These are phyloP conservation scores for Trametes polyzona DNA, from an alignment of 1,284 basidiomycete genomes.

Conservation along the genomic window DNA sequence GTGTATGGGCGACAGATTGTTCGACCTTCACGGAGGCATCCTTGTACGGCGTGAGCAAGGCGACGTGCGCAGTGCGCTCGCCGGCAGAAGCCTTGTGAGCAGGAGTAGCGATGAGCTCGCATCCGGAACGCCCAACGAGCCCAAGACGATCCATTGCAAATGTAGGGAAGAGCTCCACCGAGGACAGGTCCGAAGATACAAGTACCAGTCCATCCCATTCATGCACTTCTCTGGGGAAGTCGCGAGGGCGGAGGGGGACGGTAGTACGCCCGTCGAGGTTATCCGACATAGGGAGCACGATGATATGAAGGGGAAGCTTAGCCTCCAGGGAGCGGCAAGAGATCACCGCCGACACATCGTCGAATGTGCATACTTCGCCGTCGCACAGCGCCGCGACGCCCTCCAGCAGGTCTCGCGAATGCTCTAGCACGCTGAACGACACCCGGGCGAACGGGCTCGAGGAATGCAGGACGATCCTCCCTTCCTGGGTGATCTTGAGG, in stretches of 20 bases:
- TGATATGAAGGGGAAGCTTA: constrained; percentile 11
- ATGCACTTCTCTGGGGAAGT: neutral
- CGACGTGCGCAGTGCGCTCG: neutral
- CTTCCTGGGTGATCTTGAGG: constrained; percentile 16
- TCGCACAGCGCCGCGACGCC: constrained; percentile 7
- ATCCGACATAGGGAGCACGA: constrained; percentile 17
- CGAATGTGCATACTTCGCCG: constrained; percentile 8
- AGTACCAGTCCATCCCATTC: constrained; percentile 12
- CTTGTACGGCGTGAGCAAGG: constrained; percentile 11
- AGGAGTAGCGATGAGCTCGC: constrained; percentile 11
- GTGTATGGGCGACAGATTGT: neutral
- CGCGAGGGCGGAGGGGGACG: constrained; percentile 1
- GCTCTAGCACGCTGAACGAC: constrained; percentile 11
- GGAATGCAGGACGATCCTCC: constrained; percentile 17
- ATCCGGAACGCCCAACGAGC: constrained; percentile 1
- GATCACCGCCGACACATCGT: constrained; percentile 3
- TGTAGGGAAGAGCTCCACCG: neutral
- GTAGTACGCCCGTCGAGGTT: neutral
- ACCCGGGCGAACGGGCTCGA: constrained; percentile 7
- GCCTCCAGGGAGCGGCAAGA: constrained; percentile 1
- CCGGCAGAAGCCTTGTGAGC: neutral
- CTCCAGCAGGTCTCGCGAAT: constrained; percentile 14
- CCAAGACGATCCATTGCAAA: neutral
- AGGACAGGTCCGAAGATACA: constrained; percentile 1
- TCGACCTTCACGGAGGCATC: neutral